Conservation (phyloP, 208 protist species). For the Wallacemonas sp. region DNA sequence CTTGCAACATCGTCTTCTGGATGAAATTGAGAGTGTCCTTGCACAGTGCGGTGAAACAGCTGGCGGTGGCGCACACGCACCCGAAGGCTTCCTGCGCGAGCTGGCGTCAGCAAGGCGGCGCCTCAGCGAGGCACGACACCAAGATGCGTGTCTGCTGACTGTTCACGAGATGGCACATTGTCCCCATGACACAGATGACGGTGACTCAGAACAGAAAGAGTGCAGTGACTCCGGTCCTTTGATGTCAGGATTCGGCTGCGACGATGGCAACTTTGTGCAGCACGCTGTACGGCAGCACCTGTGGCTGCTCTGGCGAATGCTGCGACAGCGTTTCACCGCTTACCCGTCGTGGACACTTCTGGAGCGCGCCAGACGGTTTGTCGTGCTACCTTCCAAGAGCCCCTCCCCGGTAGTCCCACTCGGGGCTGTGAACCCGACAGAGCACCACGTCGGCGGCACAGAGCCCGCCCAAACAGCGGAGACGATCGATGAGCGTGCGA, state of each 20-base stretch:
- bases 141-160: background rate
- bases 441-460: too few species aligned
- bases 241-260: background rate
- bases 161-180: background rate
- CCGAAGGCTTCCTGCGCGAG: background rate
- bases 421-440: too few species aligned
- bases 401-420: constrained; percentile 22
- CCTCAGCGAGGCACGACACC: background rate
- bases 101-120: background rate
- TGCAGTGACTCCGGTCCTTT: too few species aligned
- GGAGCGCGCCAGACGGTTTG: constrained; percentile 20
- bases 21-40: constrained; percentile 5
- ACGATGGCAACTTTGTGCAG: constrained; percentile 9
- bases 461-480: too few species aligned
- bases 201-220: too few species aligned
- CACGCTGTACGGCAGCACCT: constrained; percentile 36
- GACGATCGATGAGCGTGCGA: background rate
- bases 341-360: constrained; percentile 28
- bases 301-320: constrained; percentile 26
- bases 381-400: constrained; percentile 18
- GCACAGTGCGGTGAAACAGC: background rate
- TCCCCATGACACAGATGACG: background rate
- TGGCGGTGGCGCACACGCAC: background rate
- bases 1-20: constrained; percentile 24
- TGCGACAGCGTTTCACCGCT: constrained; percentile 39